Evolutionary conservation across 2,329 filamentous ascomycete genomes (phyloP), one percentile per base, ranked within the genome.

Genomic region (Hypoxylon sp.): DNA sequence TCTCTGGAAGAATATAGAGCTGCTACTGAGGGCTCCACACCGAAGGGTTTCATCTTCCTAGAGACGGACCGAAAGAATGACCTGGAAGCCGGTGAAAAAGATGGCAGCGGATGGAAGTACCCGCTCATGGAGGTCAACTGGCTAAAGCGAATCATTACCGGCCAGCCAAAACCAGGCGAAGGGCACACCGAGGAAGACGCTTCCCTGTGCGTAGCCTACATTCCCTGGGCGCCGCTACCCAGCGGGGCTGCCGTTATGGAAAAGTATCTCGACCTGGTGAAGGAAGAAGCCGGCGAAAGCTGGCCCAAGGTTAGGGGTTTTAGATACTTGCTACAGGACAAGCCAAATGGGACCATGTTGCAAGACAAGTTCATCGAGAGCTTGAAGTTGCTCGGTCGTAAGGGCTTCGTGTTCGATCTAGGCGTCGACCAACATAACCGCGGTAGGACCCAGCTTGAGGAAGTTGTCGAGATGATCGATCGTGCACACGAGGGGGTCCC

Each of bases 201-300:
- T 13, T 77, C 81, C 24, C 81, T 90, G 19, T 89, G 93, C 73
- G 82, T 90, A 2, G 94, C 87, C 0, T 88, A 94, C 70, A 86
- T 98, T 3, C 90, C 93, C 1, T 98, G 93, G 93, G 94, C 94
- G n/a, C 94, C 94, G 0, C 78, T 98, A 53, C 87, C 92, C 9
- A 88, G 89, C 46, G 89, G 92, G 0, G 77, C 85, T 0, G 82
- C 79, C 5, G 85, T 84, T 0, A 80, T 98, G 77, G 82, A 87
- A 69, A 79, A 81, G 69, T 98, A 97, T 78, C 82, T 97, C 5
- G 80, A 79, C 0, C 76, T 84, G 14, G 92, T 89, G 2, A 82
- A 89, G 77, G 82, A 88, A 68, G 83, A 82, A 59, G 90, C 91
- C 0, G 92, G 91, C 1, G 83, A 85, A 50, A 85, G 87, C 14